These are phyloP conservation scores for Quaeritorhiza haematococci DNA, from an alignment of 371 early-diverging fungal species.

Conservation along the genomic window DNA sequence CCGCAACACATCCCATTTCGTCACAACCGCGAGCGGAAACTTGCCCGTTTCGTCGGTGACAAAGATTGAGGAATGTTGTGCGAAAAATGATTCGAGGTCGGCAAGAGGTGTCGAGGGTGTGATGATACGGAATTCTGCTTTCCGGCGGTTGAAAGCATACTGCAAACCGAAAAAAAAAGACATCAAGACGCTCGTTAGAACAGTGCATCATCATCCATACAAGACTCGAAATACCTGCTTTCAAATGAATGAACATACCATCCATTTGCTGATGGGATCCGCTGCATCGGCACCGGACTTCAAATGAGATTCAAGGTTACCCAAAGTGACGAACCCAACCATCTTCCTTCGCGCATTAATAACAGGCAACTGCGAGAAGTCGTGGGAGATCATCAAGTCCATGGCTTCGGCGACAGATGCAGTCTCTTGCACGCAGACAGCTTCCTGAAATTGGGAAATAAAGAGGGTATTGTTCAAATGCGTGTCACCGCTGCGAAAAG, in stretches of 20 bases:
- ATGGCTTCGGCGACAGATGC: constrained; percentile 58
- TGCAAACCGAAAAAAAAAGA: neutral
- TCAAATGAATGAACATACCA: constrained; percentile 1
- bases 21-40: constrained; percentile 78
- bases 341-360: constrained; percentile 62
- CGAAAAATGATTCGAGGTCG: constrained; percentile 68
- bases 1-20: too few species aligned
- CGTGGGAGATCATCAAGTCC: constrained; percentile 72
- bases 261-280: constrained; percentile 6
- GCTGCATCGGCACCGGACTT: constrained; percentile 31
- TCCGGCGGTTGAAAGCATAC: constrained; percentile 8
- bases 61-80: constrained; percentile 74
- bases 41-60: constrained; percentile 75
- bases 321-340: constrained; percentile 72
- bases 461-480: too few species aligned
- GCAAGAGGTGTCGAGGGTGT: constrained; percentile 76
- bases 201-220: too few species aligned
- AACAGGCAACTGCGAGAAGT: constrained; percentile 85
- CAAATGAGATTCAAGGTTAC: constrained; percentile 56
- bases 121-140: constrained; percentile 61
- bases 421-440: constrained; percentile 63
- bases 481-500: too few species aligned
- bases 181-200: too few species aligned
- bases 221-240: neutral
- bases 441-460: constrained; percentile 50